Conservation (phyloP, 768 basidiomycete species). For the Termitomyces sp. region DNA sequence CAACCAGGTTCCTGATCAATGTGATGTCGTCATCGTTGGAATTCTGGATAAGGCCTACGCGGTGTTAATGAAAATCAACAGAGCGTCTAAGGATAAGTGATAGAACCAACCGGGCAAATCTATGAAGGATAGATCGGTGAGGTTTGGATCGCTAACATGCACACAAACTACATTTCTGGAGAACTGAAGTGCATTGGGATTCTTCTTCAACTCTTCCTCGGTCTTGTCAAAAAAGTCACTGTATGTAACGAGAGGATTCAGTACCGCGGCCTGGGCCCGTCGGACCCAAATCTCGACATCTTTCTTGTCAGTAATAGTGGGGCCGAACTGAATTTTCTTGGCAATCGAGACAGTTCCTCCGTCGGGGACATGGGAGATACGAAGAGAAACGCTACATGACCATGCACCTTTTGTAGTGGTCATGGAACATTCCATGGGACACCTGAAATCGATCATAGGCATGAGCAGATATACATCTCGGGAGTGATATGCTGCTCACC, state of each 20-base stretch:
- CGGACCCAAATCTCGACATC: slow-evolving; percentile 49
- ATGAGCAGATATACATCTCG: neutral
- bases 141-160: slow-evolving; percentile 35
- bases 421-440: slow-evolving; percentile 50
- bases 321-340: slow-evolving; percentile 31
- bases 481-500: slow-evolving; percentile 22
- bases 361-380: slow-evolving; percentile 12
- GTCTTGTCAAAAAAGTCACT: slow-evolving; percentile 21
- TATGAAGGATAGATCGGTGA: slow-evolving; percentile 45
- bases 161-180: slow-evolving; percentile 47
- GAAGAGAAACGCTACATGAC: slow-evolving; percentile 40
- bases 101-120: slow-evolving; percentile 43
- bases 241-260: slow-evolving; percentile 33
- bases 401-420: slow-evolving; percentile 30
- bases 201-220: slow-evolving; percentile 16
- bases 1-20: slow-evolving; percentile 43
- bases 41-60: slow-evolving; percentile 54
- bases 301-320: slow-evolving; percentile 28
- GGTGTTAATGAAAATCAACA: slow-evolving; percentile 12
- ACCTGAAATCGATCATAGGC: slow-evolving; percentile 23
- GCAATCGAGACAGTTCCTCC: slow-evolving; percentile 19
- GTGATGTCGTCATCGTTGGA: slow-evolving; percentile 30
- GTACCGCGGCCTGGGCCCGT: slow-evolving; percentile 54
- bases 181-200: slow-evolving; percentile 23
- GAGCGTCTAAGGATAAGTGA: slow-evolving; percentile 6